Conservation (phyloP, 2,329 filamentous ascomycete species). For the Trichophaea hybrida region DNA sequence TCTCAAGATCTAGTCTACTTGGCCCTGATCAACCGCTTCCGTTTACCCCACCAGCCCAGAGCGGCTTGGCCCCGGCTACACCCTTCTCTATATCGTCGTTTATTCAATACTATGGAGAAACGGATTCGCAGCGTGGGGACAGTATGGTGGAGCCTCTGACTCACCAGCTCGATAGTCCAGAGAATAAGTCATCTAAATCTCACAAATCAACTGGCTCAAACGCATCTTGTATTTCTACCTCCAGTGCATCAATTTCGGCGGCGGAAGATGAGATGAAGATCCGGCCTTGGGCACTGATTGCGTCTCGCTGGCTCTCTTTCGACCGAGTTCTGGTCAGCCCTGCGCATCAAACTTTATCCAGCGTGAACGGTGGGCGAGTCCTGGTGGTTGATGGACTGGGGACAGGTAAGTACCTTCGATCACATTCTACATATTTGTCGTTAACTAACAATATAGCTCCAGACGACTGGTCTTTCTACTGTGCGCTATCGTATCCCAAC, state of each 20-base stretch:
- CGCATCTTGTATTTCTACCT: conserved; percentile 16
- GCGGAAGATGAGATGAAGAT: conserved; percentile 50
- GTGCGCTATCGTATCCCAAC: conserved; percentile 61
- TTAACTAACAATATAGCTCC: neutral
- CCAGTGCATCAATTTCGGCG: conserved; percentile 11
- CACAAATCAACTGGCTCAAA: conserved; percentile 17
- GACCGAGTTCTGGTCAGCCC: conserved; percentile 73
- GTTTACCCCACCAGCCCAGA: conserved; percentile 4
- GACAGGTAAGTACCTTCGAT: conserved; percentile 36
- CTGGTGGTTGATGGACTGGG: conserved; percentile 70
- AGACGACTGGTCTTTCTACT: conserved; percentile 77
- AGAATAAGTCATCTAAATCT: conserved; percentile 4
- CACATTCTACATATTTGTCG: neutral
- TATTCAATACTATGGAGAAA: conserved; percentile 19
- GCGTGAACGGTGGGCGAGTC: conserved; percentile 43
- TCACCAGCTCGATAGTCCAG: conserved; percentile 1
- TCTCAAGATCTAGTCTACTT: neutral
- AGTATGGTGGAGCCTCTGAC: neutral
- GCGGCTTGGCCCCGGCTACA: conserved; percentile 16
- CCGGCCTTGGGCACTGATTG: conserved; percentile 65
- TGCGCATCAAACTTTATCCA: conserved; percentile 43
- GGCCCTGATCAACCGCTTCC: neutral
- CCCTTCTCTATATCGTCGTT: conserved; percentile 22
- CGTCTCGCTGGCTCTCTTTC: conserved; percentile 77
- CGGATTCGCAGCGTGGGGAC: neutral